Conservation (phyloP, 768 basidiomycete genomes). For the Suillus subaureus region DNA sequence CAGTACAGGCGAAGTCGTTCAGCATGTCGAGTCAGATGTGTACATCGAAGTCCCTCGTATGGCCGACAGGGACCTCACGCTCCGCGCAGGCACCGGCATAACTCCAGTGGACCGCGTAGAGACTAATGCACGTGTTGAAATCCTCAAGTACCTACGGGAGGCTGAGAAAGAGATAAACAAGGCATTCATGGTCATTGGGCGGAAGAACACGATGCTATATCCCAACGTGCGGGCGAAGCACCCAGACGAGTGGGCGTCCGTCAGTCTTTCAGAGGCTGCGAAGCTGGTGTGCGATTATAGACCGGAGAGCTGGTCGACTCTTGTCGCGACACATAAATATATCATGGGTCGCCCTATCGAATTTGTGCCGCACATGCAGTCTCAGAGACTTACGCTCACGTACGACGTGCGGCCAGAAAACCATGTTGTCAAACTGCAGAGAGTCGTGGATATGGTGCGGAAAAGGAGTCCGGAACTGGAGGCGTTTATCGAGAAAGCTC, state of each 20-base stretch:
- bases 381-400: constrained; percentile 48
- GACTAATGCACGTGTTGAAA: constrained; percentile 62
- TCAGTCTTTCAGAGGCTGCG: constrained; percentile 59
- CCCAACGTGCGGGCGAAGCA: constrained; percentile 45
- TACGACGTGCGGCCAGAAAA: constrained; percentile 67
- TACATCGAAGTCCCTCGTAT: constrained; percentile 64
- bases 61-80: constrained; percentile 45
- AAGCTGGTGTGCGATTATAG: constrained; percentile 39
- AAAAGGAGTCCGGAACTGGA: constrained; percentile 41
- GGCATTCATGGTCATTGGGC: constrained; percentile 37
- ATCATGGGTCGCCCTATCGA: constrained; percentile 55
- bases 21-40: constrained; percentile 53
- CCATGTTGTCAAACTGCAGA: constrained; percentile 53
- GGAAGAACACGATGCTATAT: constrained; percentile 40
- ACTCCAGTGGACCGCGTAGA: constrained; percentile 37
- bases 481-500: constrained; percentile 55
- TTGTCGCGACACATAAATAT: constrained; percentile 59
- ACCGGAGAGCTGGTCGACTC: constrained; percentile 36
- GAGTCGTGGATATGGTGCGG: constrained; percentile 52
- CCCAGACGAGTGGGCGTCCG: constrained; percentile 52
- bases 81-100: constrained; percentile 46
- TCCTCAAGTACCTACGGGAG: constrained; percentile 59
- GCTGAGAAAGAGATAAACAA: constrained; percentile 52
- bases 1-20: constrained; percentile 53
- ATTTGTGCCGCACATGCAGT: constrained; percentile 51